Percentiles rank a stretch among this genome's conserved stretches.
Conservation (phyloP, 257 asterid genomes). For the Capsicum baccatum region DNA sequence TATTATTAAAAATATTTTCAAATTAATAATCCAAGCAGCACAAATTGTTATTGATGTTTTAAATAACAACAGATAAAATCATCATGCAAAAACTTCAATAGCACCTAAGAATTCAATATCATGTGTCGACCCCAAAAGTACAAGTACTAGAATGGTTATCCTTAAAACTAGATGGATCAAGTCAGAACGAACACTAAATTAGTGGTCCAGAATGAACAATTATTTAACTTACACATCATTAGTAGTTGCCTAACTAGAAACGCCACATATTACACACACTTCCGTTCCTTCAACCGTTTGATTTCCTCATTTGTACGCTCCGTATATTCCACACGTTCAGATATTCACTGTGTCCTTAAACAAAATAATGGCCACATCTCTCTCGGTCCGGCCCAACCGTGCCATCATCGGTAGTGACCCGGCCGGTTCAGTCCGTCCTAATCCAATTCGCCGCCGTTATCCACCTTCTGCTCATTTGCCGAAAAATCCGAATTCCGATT, state of each 20-base stretch:
- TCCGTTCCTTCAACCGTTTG: not conserved
- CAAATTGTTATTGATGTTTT: too few relatives aligned
- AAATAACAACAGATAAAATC: not conserved
- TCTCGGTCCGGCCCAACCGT: slow-evolving; percentile 76
- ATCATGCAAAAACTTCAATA: too few relatives aligned
- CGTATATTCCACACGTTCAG: not conserved
- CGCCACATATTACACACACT: slow-evolving; percentile 21
- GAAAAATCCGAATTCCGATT: slow-evolving; percentile 29
- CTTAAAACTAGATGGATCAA: slow-evolving; percentile 3
- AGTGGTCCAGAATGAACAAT: not conserved
- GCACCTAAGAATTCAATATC: too few relatives aligned
- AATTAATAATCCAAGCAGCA: not conserved
- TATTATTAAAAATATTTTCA: too few relatives aligned
- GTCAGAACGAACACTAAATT: not conserved
- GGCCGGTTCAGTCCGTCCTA: slow-evolving; percentile 41
- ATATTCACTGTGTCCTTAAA: slow-evolving; percentile 17
- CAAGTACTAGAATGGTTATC: not conserved
- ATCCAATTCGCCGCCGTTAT: slow-evolving; percentile 32
- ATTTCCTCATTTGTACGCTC: not conserved
- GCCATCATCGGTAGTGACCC: slow-evolving; percentile 53
- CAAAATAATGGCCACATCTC: slow-evolving; percentile 74
- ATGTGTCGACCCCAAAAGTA: not conserved
- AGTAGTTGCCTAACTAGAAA: not conserved
- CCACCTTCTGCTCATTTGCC: slow-evolving; percentile 32
- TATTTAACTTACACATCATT: not conserved